Conservation (phyloP, 768 basidiomycete genomes). For the Boletus sensibilis region DNA sequence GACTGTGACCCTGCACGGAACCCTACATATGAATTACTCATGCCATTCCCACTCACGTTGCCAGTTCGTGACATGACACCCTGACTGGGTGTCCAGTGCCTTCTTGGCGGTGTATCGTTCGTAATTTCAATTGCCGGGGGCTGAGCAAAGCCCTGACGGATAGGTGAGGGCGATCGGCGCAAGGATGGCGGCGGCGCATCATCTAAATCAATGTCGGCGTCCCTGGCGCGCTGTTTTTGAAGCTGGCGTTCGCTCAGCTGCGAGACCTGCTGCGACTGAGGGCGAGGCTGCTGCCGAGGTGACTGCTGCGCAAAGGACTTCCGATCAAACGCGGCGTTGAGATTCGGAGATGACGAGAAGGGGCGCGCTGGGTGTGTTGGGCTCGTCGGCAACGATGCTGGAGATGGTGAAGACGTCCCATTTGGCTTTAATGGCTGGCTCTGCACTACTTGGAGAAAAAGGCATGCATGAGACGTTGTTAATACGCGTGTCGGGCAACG, state of each 20-base stretch:
- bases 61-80: constrained; percentile 15
- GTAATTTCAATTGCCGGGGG: constrained; percentile 33
- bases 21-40: constrained; percentile 2
- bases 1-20: constrained; percentile 14
- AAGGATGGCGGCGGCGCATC: constrained; percentile 45
- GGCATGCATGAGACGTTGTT: constrained; percentile 6
- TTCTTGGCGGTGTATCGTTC: constrained; percentile 25
- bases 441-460: neutral
- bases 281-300: constrained; percentile 11
- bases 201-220: constrained; percentile 36
- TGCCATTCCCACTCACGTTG: constrained; percentile 9
- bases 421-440: constrained; percentile 12
- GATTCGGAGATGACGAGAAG: constrained; percentile 22
- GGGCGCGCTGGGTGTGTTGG: constrained; percentile 16
- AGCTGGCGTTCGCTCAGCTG: constrained; percentile 27
- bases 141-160: constrained; percentile 14
- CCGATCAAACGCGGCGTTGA: constrained; percentile 22
- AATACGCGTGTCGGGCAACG: neutral
- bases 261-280: constrained; percentile 12
- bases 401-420: constrained; percentile 8
- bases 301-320: constrained; percentile 15
- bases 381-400: constrained; percentile 23
- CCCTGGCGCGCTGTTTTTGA: constrained; percentile 23
- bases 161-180: constrained; percentile 36
- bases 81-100: constrained; percentile 29